phyloP scores from a whole-genome alignment of 1,139 yeast species.

The Saccharomyces hybrid region DNA sequence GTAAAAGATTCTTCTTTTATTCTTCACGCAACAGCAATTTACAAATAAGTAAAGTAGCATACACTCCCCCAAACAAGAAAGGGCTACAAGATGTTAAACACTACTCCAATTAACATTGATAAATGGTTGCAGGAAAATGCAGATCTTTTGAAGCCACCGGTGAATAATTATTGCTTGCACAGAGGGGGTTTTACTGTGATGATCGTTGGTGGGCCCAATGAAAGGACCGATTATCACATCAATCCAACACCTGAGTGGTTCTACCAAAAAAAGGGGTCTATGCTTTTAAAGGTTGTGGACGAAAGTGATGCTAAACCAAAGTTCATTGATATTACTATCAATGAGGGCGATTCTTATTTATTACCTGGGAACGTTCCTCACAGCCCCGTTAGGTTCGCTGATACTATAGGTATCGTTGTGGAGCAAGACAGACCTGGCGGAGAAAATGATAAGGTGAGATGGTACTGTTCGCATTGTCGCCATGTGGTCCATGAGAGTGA shows the following conservation, averaged over 20 bases:
- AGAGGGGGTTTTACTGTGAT: conserved; percentile 89
- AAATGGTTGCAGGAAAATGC: conserved; percentile 76
- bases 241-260: conserved; percentile 95
- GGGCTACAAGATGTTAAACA: conserved; percentile 13
- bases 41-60: neutral
- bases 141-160: conserved; percentile 80
- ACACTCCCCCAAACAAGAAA: neutral
- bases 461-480: conserved; percentile 76
- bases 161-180: conserved; percentile 82
- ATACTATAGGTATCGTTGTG: conserved; percentile 88
- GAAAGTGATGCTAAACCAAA: conserved; percentile 43
- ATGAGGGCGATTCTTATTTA: conserved; percentile 82
- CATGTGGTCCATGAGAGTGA: conserved; percentile 59
- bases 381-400: conserved; percentile 77
- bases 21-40: neutral
- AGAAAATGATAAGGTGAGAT: conserved; percentile 60
- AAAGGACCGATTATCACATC: conserved; percentile 85
- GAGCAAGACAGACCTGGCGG: conserved; percentile 85
- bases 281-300: conserved; percentile 82
- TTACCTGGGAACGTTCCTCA: conserved; percentile 84
- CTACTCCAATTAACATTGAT: conserved; percentile 60
- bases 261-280: conserved; percentile 76
- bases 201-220: conserved; percentile 94
- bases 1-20: neutral
- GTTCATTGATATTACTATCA: conserved; percentile 65